Conservation (phyloP, 225 moss, liverwort and hornwort genomes). For the Pseudisothecium myosuroides region DNA sequence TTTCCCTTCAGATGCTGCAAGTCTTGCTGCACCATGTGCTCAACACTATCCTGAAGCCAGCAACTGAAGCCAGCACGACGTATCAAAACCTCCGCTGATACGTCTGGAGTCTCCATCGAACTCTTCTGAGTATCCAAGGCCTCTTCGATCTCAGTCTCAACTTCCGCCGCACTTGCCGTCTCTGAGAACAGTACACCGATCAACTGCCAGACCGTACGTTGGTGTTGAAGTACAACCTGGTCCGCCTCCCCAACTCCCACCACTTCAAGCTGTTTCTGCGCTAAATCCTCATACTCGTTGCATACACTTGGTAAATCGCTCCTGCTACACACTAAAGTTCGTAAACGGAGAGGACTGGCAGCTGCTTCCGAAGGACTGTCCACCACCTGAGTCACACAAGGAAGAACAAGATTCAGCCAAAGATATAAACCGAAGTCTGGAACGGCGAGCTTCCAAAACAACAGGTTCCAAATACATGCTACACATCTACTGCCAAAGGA, state of each 20-base stretch:
- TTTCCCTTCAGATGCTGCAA: conserved; percentile 51
- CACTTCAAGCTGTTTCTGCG: conserved; percentile 63
- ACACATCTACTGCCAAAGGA: neutral
- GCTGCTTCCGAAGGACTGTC: conserved; percentile 1
- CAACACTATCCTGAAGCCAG: conserved; percentile 87
- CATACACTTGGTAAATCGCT: conserved; percentile 58
- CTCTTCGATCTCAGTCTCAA: conserved; percentile 16
- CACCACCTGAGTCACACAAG: conserved; percentile 21
- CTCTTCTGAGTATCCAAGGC: neutral
- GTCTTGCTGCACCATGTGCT: conserved; percentile 57
- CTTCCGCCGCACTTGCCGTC: conserved; percentile 1
- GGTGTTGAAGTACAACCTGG: conserved; percentile 63
- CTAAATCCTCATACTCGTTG: conserved; percentile 65
- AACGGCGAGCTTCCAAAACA: neutral
- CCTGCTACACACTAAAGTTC: conserved; percentile 60
- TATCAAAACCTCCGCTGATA: conserved; percentile 36
- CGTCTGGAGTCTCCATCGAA: conserved; percentile 14
- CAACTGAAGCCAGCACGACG: conserved; percentile 87
- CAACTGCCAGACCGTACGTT: conserved; percentile 91
- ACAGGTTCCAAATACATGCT: neutral
- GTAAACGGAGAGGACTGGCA: conserved; percentile 30
- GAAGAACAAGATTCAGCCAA: neutral
- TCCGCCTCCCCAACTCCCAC: conserved; percentile 45
- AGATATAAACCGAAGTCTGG: neutral
- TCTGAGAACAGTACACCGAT: conserved; percentile 71